A percentile compares a stretch with the other conserved stretches of the same genome.
phyloP scores from a whole-genome alignment of 164 flowering plant genomes.

The Euptelea pleiosperma region DNA sequence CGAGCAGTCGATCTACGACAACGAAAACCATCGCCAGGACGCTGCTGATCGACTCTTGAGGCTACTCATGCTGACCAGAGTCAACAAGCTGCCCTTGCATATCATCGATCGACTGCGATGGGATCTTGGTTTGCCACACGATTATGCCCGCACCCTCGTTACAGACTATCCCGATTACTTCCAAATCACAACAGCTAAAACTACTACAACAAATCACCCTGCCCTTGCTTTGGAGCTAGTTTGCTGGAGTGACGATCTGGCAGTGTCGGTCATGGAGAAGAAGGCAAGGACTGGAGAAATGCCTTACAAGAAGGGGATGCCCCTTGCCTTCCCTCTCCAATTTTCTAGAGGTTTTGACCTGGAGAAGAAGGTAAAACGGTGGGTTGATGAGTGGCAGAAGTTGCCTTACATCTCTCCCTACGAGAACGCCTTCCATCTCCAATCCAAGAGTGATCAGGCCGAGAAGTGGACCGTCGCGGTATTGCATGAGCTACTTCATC shows the following conservation, averaged over 20 bases:
- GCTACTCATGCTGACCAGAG: conserved; percentile 65
- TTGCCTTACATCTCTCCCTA: conserved; percentile 91
- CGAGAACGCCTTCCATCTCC: conserved; percentile 67
- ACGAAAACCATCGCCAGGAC: conserved; percentile 33
- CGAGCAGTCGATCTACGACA: conserved; percentile 44
- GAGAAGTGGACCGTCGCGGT: conserved; percentile 83
- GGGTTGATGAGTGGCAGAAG: conserved; percentile 84
- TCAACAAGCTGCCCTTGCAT: conserved; percentile 44
- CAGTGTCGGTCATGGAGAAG: conserved; percentile 58
- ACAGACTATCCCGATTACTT: conserved; percentile 85
- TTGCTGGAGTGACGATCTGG: conserved; percentile 65
- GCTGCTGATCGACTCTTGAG: conserved; percentile 64
- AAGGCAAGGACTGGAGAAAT: conserved; percentile 21
- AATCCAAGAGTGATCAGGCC: conserved; percentile 59
- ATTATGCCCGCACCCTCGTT: conserved; percentile 44
- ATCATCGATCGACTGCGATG: conserved; percentile 54
- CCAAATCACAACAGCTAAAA: conserved; percentile 26
- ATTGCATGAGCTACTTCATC: conserved; percentile 72
- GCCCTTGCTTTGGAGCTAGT: conserved; percentile 62
- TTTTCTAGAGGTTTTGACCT: conserved; percentile 69
- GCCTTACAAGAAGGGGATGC: conserved; percentile 39
- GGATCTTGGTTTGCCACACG: conserved; percentile 83
- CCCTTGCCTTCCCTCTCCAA: conserved; percentile 52
- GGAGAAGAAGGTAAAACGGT: conserved; percentile 66
- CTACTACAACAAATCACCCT: not conserved